A percentile compares a stretch with the other conserved stretches of the same genome.
Evolutionary conservation across 768 basidiomycete genomes (phyloP).

Genomic region (Pleurotus eryngii): DNA sequence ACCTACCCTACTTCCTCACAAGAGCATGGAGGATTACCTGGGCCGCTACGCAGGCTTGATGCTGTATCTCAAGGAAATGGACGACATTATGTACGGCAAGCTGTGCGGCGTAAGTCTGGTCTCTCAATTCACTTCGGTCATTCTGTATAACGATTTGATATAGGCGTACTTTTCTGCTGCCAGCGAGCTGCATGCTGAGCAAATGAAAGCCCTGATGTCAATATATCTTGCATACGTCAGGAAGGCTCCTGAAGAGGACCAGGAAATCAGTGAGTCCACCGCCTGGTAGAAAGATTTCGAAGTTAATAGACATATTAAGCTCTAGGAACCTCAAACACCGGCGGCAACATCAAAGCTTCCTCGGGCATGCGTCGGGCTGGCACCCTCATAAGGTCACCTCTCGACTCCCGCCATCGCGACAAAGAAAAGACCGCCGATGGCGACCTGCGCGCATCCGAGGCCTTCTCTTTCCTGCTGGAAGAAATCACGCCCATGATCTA

Average conservation of each 20-base stretch:
- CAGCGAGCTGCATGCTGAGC: constrained; percentile 76
- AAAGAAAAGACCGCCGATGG: constrained; percentile 57
- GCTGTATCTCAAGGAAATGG: constrained; percentile 95
- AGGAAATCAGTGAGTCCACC: constrained; percentile 56
- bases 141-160: too few species aligned
- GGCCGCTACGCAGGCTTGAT: constrained; percentile 87
- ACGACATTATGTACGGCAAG: constrained; percentile 82
- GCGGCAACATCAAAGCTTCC: constrained; percentile 45
- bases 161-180: constrained; percentile 90
- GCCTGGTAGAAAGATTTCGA: neutral
- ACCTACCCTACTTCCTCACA: constrained; percentile 58
- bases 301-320: constrained; percentile 27
- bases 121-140: neutral
- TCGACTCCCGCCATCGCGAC: constrained; percentile 57
- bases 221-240: constrained; percentile 58
- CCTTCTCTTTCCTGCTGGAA: constrained; percentile 69
- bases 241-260: constrained; percentile 68
- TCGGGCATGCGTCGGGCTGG: constrained; percentile 76
- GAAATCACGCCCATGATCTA: constrained; percentile 76
- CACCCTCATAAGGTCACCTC: constrained; percentile 77
- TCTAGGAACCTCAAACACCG: constrained; percentile 39
- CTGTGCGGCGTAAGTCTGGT: constrained; percentile 73
- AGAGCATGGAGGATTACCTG: constrained; percentile 75
- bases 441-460: constrained; percentile 69
- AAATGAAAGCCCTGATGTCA: constrained; percentile 73